Evolutionary conservation across 202 grass and related monocot species (phyloP), one percentile per base, ranked within the genome.

Genomic region (Cymbopogon flexuosus): DNA sequence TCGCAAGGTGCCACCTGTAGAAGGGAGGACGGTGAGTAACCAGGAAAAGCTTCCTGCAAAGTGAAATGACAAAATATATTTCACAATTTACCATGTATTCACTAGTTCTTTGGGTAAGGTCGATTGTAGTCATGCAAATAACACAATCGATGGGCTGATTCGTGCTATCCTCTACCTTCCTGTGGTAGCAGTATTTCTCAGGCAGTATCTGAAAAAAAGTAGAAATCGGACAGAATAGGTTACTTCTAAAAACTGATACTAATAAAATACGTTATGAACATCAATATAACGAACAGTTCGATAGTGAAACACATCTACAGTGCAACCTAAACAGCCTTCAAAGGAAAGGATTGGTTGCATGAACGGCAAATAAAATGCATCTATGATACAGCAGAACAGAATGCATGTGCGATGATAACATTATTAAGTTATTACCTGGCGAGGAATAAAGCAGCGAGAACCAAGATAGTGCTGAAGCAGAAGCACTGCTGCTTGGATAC

Each of bases 361-460:
- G 61, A 74, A 69, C 40, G 16, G 1, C 9, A 68, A 67, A 39
- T 51, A 49, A 40, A 36, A 36, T 68, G 3, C 72, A 66, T 30
- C 0, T 65, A 31, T 0, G 29, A 73, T n/a, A 5, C 9, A 68
- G 62, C 68, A 82, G 40, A 70, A 47, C 11, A 62, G 29, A 83
- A 21, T 76, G 11, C 19, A 37, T 75, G 62, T 5, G 0, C 21
- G 13, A 62, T 35, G 46, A 47, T 70, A 62, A 21, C 14, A 80
- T 67, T n/a, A 42, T 9, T 51, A 73, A 83, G 49, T 65, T 80
- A 84, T 43, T 71, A 99, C 96, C 92, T 99, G 96, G 47, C 31
- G 92, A 75, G 96, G 96, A 91, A 99, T 99, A 72, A 99, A 99
- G 76, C 96, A 99, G 16, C 96, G 88, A 52, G 96, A 99, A 45